These are phyloP conservation scores for Astrothelium macrocarpum DNA, from an alignment of 495 filamentous ascomycete species.

Conservation along the genomic window DNA sequence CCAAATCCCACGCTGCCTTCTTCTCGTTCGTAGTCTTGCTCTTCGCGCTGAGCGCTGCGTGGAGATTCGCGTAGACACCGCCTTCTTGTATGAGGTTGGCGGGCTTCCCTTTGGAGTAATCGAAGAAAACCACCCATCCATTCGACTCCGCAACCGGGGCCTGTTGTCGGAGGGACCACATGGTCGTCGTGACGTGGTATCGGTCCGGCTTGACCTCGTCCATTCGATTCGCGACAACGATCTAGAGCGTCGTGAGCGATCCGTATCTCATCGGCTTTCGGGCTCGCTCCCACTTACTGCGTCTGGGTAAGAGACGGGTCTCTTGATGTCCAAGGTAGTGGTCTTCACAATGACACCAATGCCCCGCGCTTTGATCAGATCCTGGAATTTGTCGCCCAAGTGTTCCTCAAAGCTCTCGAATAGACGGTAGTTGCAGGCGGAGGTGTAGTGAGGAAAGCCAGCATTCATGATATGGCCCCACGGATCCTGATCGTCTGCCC, in stretches of 20 bases:
- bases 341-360: conserved; percentile 9
- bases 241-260: conserved; percentile 5
- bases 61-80: conserved; percentile 5
- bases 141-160: conserved; percentile 9
- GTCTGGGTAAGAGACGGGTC: conserved; percentile 8
- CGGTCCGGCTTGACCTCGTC: conserved; percentile 7
- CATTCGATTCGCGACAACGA: conserved; percentile 10
- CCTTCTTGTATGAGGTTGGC: conserved; percentile 6
- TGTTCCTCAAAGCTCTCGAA: conserved; percentile 9
- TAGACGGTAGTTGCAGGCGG: conserved; percentile 9
- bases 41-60: conserved; percentile 7
- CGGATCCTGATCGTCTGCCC: conserved; percentile 10
- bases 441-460: conserved; percentile 7
- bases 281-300: conserved; percentile 6
- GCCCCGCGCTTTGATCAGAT: conserved; percentile 5
- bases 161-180: conserved; percentile 12
- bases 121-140: conserved; percentile 12
- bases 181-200: conserved; percentile 11
- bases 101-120: conserved; percentile 7
- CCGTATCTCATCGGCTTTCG: not conserved
- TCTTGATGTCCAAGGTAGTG: conserved; percentile 7
- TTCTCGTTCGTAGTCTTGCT: conserved; percentile 3
- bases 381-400: conserved; percentile 10
- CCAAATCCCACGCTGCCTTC: conserved; percentile 8
- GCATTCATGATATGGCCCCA: conserved; percentile 9